A percentile compares a stretch with the other conserved stretches of the same genome.
Evolutionary conservation across 805 yeast species (phyloP).

Genomic region (Brettanomyces nanus): DNA sequence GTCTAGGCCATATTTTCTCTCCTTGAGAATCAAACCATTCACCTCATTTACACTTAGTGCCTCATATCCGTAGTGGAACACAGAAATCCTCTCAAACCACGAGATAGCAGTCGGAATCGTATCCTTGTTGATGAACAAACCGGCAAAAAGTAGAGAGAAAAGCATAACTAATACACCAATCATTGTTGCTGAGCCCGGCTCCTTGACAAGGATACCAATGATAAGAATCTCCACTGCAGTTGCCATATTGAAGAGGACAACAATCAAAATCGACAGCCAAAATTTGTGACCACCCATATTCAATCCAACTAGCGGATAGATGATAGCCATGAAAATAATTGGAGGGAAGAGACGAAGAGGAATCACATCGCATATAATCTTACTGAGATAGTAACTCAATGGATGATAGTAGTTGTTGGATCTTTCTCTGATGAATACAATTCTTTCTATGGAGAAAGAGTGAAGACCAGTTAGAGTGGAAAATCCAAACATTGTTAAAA

Average conservation of each 20-base stretch:
- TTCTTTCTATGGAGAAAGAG: slow-evolving; percentile 80
- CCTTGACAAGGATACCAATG: slow-evolving; percentile 80
- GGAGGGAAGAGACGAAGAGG: slow-evolving; percentile 95
- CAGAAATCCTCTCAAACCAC: slow-evolving; percentile 75
- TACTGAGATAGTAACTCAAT: slow-evolving; percentile 73
- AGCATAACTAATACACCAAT: slow-evolving; percentile 75
- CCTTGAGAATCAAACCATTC: slow-evolving; percentile 71
- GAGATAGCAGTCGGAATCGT: slow-evolving; percentile 39
- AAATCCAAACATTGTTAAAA: slow-evolving; percentile 88
- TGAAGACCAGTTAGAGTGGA: slow-evolving; percentile 88
- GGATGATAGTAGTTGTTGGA: slow-evolving; percentile 93
- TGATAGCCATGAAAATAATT: slow-evolving; percentile 62
- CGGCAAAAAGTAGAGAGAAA: slow-evolving; percentile 87
- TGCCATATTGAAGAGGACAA: slow-evolving; percentile 80
- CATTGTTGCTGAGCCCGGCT: slow-evolving; percentile 88
- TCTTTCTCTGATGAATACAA: slow-evolving; percentile 85
- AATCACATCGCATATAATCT: slow-evolving; percentile 83
- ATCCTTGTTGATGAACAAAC: slow-evolving; percentile 83
- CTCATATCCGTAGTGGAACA: slow-evolving; percentile 95
- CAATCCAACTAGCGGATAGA: slow-evolving; percentile 87
- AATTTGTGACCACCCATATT: slow-evolving; percentile 72
- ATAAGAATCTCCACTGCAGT: slow-evolving; percentile 78
- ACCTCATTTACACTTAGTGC: slow-evolving; percentile 90
- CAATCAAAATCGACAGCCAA: slow-evolving; percentile 55
- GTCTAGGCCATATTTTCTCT: slow-evolving; percentile 84